Conservation (phyloP, 805 yeast species). For the Myxozyma geophila region DNA sequence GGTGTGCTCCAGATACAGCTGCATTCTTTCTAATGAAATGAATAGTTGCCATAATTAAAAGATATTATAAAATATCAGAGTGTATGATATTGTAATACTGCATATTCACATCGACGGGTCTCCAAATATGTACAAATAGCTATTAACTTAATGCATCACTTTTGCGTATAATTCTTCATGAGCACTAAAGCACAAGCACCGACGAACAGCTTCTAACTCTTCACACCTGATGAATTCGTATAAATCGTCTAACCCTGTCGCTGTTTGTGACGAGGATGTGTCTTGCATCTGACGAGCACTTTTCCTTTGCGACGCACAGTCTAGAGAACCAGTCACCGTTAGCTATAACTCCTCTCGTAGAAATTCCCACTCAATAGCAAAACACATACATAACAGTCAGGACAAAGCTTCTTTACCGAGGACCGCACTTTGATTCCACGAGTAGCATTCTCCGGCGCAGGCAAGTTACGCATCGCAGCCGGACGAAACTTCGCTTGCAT, state of each 20-base stretch:
- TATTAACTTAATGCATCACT: background rate
- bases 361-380: background rate
- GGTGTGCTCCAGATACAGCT: background rate
- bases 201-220: background rate
- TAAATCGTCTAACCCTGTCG: slow-evolving; percentile 57
- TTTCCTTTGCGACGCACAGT: slow-evolving; percentile 94
- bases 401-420: slow-evolving; percentile 90
- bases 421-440: slow-evolving; percentile 92
- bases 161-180: too few species aligned
- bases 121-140: slow-evolving; percentile 4
- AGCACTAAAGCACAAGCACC: too few species aligned
- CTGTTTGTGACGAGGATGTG: slow-evolving; percentile 92
- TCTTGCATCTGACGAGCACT: slow-evolving; percentile 89
- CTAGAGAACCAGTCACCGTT: slow-evolving; percentile 40
- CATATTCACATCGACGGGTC: background rate
- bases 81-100: background rate
- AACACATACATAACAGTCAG: slow-evolving; percentile 69
- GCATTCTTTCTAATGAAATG: background rate
- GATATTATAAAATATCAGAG: background rate
- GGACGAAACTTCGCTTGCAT: slow-evolving; percentile 13
- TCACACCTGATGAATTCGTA: background rate
- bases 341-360: background rate
- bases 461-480: background rate
- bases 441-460: slow-evolving; percentile 22
- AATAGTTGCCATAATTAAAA: background rate